Base-by-base conservation (phyloP, 1,139 yeast genomes). In the Protomyces inouyei region DNA sequence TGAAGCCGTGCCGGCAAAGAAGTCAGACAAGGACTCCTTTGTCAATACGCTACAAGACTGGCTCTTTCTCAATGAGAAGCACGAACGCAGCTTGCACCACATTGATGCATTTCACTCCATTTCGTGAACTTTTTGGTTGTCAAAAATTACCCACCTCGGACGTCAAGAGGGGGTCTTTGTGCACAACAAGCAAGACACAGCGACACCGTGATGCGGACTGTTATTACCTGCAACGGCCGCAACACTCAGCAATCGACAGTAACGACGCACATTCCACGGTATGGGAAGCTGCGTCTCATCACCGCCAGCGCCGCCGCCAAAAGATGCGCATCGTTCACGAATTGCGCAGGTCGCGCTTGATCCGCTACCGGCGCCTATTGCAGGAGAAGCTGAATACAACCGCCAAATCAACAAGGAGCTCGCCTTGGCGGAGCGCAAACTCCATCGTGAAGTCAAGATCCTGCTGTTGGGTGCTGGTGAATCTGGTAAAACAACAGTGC, bases 401-500 rank as follows among this genome's bases (percentile, higher is more conserved):
- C 48, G 59, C 69, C 84, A 82, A 9, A 86, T 88, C 64, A 95
- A 88, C 69, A 86, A 84, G 70, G 79, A 84, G 48, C 75, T 88
- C 67, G 81, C 80, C 68, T 76, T 79, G 70, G 82, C 82, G 66
- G 81, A 81, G 69, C 69, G 68, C 48, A 54, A 64, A 60, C 53
- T 68, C 54, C 55, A 63, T 32, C 57, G 67, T 28, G 69, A 59
- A 66, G 68, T 67, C 65, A 70, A 70, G 56, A 64, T 69, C 63
- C 65, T 69, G 48, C 64, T 69, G 28, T 64, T 69, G 35, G 69
- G 69, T 32, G 92, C 98, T 0, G 98, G 98, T 3, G 99, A 93
- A 75, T 85, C 93, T 64, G 98, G 99, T 8, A 93, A 93, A 74
- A 88, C 96, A 2, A 93, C 99, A 0, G 96, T 93, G n/a, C 78